Evolutionary conservation across 257 asterid genomes (phyloP).

Genomic region (Ocimum tenuiflorum): DNA sequence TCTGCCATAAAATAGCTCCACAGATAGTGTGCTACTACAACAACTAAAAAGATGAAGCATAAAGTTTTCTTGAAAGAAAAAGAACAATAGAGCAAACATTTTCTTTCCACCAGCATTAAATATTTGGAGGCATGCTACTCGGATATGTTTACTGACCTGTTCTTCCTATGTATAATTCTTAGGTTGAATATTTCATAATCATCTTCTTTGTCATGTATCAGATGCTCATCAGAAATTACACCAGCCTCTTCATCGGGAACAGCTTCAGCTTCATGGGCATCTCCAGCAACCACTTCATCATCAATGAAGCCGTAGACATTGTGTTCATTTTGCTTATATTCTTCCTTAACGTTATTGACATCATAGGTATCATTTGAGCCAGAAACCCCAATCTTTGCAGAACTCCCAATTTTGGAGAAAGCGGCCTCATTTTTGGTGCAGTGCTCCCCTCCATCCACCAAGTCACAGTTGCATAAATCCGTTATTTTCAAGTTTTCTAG

Average conservation of each 20-base stretch:
- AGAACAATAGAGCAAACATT: too few species aligned
- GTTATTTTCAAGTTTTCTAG: conserved; percentile 19
- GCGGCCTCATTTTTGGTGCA: conserved; percentile 8
- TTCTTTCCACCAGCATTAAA: conserved; percentile 9
- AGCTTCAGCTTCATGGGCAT: conserved; percentile 28
- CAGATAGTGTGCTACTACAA: background rate
- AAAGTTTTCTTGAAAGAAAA: background rate
- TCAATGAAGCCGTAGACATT: conserved; percentile 11
- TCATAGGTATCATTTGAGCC: conserved; percentile 21
- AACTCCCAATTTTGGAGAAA: conserved; percentile 16
- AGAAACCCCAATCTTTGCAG: conserved; percentile 20
- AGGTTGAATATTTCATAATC: conserved; percentile 61
- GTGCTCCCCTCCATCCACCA: conserved; percentile 6
- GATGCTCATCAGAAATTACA: conserved; percentile 39
- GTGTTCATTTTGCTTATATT: conserved; percentile 13
- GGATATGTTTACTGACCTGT: conserved; percentile 42
- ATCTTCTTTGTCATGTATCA: conserved; percentile 39
- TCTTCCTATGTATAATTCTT: conserved; percentile 70
- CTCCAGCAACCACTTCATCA: conserved; percentile 22
- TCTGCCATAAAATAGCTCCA: conserved; percentile 23
- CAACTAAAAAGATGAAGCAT: background rate
- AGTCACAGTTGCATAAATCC: conserved; percentile 19
- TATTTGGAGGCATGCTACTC: background rate
- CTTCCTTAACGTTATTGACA: conserved; percentile 19
- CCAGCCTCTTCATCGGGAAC: conserved; percentile 39